Percentiles rank a stretch among this genome's conserved stretches.
Evolutionary conservation across 176 grass and related monocot genomes (phyloP).

Genomic region (Secale cereale): DNA sequence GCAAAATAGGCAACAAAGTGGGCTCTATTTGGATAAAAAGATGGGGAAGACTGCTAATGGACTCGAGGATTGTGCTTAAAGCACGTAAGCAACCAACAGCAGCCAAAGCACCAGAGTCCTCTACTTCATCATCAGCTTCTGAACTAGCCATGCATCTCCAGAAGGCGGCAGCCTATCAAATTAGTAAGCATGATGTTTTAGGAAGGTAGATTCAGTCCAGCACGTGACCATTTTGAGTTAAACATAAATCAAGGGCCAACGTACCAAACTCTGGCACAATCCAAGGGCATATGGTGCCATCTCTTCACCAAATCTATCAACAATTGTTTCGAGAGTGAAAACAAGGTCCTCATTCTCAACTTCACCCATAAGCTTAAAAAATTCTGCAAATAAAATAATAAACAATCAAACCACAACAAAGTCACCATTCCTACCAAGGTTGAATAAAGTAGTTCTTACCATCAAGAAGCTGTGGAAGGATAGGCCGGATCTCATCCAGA

Average conservation of each 20-base stretch:
- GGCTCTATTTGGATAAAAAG: constrained; percentile 90
- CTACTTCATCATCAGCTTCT: constrained; percentile 85
- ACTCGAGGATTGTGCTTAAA: constrained; percentile 93
- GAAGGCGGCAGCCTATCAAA: constrained; percentile 72
- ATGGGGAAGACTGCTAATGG: constrained; percentile 89
- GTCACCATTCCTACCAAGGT: background rate
- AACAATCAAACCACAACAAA: constrained; percentile 27
- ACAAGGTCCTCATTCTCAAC: constrained; percentile 96
- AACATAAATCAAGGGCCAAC: background rate
- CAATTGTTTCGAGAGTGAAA: constrained; percentile 91
- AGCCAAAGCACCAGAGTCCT: constrained; percentile 90
- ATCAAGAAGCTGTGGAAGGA: constrained; percentile 94
- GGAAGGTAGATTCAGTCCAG: background rate
- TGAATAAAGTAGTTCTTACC: constrained; percentile 46
- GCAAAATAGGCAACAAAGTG: constrained; percentile 81
- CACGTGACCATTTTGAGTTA: background rate
- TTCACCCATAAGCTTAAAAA: constrained; percentile 96
- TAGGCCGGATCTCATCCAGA: constrained; percentile 81
- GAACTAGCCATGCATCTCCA: constrained; percentile 94
- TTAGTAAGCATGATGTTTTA: constrained; percentile 32
- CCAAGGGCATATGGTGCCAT: constrained; percentile 98
- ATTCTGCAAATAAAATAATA: constrained; percentile 57
- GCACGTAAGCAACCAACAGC: constrained; percentile 92
- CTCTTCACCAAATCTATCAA: constrained; percentile 96
- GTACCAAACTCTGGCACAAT: constrained; percentile 92